Percentiles rank a stretch among this genome's conserved stretches.
These are phyloP conservation scores for Canavalia ensiformis DNA, from an alignment of 306 rosid genomes.

Conservation along the genomic window DNA sequence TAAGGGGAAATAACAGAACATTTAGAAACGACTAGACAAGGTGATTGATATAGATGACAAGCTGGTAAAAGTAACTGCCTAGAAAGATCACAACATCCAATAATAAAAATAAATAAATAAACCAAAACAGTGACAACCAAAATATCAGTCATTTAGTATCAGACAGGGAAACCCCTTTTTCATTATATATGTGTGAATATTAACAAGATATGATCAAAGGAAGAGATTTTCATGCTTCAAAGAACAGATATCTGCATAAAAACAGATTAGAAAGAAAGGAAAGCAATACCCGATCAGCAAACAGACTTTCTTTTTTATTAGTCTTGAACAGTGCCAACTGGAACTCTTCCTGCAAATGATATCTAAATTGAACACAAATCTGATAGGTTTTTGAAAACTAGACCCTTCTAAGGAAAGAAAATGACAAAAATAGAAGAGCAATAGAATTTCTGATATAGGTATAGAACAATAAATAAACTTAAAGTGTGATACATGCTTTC, in stretches of 20 bases:
- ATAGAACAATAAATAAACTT: constrained; percentile 2
- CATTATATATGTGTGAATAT: not conserved
- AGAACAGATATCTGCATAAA: constrained; percentile 23
- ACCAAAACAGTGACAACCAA: not conserved
- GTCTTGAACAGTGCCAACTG: constrained; percentile 98
- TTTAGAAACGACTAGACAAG: not conserved
- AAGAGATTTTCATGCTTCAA: constrained; percentile 16
- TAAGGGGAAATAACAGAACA: not conserved
- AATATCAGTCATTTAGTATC: constrained; percentile 17
- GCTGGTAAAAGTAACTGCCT: not conserved
- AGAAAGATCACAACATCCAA: not conserved
- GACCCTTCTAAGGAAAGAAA: constrained; percentile 8
- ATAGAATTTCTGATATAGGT: not conserved
- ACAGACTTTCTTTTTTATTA: constrained; percentile 94
- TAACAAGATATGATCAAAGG: constrained; percentile 4
- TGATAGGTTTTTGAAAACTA: not conserved
- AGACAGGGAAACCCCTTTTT: constrained; percentile 20
- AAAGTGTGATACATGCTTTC: not conserved
- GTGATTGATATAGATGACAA: constrained; percentile 20
- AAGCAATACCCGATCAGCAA: constrained; percentile 89
- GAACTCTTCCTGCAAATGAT: constrained; percentile 85
- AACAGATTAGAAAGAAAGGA: constrained; percentile 31
- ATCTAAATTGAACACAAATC: constrained; percentile 35
- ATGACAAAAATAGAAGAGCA: constrained; percentile 5
- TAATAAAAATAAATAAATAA: not conserved